Conservation (phyloP, 2,329 filamentous ascomycete species). For the Neonectria magnoliae region DNA sequence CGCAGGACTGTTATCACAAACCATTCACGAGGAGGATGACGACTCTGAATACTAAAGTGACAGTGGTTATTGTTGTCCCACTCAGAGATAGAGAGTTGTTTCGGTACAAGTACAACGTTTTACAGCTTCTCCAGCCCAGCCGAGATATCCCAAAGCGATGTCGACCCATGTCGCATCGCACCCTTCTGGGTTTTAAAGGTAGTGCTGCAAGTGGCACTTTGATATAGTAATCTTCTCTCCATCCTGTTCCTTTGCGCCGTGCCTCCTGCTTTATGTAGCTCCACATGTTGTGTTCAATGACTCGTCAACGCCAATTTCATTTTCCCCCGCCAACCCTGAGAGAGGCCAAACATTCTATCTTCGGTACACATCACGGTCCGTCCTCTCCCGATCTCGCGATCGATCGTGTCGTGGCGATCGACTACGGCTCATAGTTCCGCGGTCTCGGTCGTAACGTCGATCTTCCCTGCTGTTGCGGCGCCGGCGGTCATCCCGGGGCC, state of each 20-base stretch:
- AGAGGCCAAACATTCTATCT: slow-evolving; percentile 50
- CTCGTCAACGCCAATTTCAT: slow-evolving; percentile 32
- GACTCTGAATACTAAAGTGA: slow-evolving; percentile 54
- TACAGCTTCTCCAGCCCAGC: slow-evolving; percentile 4
- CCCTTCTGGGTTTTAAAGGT: background rate
- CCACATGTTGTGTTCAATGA: slow-evolving; percentile 23
- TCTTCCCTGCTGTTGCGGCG: slow-evolving; percentile 49
- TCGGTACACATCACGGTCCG: slow-evolving; percentile 61
- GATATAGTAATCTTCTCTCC: slow-evolving; percentile 18
- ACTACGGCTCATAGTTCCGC: slow-evolving; percentile 53
- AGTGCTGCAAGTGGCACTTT: slow-evolving; percentile 24
- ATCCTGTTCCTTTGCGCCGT: slow-evolving; percentile 33
- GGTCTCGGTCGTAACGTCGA: slow-evolving; percentile 54
- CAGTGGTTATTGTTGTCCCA: background rate
- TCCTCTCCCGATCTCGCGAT: slow-evolving; percentile 54
- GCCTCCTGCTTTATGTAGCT: slow-evolving; percentile 18
- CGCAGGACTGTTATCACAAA: slow-evolving; percentile 68
- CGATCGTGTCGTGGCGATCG: slow-evolving; percentile 51
- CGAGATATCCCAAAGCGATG: background rate
- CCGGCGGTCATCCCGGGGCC: slow-evolving; percentile 41
- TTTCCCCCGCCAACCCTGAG: slow-evolving; percentile 1
- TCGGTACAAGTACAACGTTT: slow-evolving; percentile 9
- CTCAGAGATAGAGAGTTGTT: background rate
- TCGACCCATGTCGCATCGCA: background rate
- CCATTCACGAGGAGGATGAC: slow-evolving; percentile 78